Percentiles rank a stretch among this genome's conserved stretches.
Evolutionary conservation across 345 rosid genomes (phyloP).

Genomic region (Aquilaria yunnanensis): DNA sequence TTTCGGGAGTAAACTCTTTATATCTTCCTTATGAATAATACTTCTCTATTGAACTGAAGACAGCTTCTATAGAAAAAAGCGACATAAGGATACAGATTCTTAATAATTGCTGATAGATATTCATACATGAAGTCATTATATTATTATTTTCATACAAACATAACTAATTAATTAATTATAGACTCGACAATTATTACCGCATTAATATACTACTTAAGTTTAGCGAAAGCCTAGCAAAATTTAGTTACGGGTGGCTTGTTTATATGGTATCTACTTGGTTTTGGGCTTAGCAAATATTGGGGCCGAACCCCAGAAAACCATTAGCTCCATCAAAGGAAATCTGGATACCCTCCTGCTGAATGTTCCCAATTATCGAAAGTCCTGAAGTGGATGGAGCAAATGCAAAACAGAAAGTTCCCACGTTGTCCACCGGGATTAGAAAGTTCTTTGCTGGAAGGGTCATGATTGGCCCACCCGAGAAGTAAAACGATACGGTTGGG

Average conservation of each 20-base stretch:
- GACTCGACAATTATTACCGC: no score
- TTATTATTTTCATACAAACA: not conserved
- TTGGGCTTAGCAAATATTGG: constrained; percentile 54
- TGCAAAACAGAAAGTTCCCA: constrained; percentile 88
- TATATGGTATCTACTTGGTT: not conserved
- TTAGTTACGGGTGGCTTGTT: not conserved
- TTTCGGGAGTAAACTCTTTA: no score
- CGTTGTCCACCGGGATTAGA: constrained; percentile 81
- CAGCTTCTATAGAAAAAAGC: not conserved
- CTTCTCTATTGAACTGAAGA: not conserved
- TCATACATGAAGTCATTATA: not conserved
- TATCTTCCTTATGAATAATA: not conserved
- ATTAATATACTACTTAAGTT: no score
- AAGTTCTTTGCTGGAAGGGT: constrained; percentile 88
- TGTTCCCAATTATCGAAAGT: constrained; percentile 90
- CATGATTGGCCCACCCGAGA: constrained; percentile 71
- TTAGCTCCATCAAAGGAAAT: constrained; percentile 87
- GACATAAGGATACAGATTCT: not conserved
- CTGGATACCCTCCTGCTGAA: constrained; percentile 96
- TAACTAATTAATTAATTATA: not conserved
- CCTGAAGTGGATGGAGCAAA: constrained; percentile 69
- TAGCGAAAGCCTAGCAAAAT: constrained; percentile 16
- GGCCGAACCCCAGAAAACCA: constrained; percentile 96
- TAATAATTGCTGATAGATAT: no score
- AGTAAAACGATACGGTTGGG: constrained; percentile 85